Conservation (phyloP, 306 rosid species). For the Cajanus cajan region DNA sequence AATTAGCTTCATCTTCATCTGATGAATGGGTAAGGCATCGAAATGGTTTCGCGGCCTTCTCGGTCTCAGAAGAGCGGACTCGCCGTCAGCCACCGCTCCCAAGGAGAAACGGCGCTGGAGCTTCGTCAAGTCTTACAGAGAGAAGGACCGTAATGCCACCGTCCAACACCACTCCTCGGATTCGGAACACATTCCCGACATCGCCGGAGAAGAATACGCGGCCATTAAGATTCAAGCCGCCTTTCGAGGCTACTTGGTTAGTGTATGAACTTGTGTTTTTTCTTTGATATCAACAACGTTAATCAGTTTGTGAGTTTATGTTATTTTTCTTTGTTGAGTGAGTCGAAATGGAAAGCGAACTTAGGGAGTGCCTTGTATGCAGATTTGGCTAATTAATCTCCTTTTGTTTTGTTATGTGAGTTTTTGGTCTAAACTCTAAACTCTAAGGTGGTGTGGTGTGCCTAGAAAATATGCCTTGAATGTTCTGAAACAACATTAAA, state of each 20-base stretch:
- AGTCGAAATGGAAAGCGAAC: too few relatives aligned
- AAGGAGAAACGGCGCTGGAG: conserved; percentile 67
- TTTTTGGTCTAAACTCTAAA: too few relatives aligned
- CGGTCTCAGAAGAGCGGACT: conserved; percentile 41
- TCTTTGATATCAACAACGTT: too few relatives aligned
- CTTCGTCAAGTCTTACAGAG: conserved; percentile 62
- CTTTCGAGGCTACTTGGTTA: conserved; percentile 83
- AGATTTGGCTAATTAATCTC: too few relatives aligned
- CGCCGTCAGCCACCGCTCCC: neutral
- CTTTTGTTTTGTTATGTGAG: too few relatives aligned
- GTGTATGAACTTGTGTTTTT: too few relatives aligned
- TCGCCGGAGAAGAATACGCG: conserved; percentile 26
- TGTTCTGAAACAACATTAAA: neutral
- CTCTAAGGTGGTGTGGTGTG: too few relatives aligned
- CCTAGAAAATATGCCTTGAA: too few relatives aligned
- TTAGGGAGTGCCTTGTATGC: too few relatives aligned
- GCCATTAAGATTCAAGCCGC: conserved; percentile 40
- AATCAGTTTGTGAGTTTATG: too few relatives aligned
- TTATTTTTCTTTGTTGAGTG: too few relatives aligned
- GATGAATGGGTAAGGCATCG: conserved; percentile 83
- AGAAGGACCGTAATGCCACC: conserved; percentile 32
- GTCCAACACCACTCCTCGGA: neutral
- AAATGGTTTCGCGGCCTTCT: conserved; percentile 75
- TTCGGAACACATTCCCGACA: too few relatives aligned
- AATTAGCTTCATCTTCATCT: neutral